These are phyloP conservation scores for Hirsutella rhossiliensis DNA, from an alignment of 2,329 filamentous ascomycete genomes.

Conservation along the genomic window DNA sequence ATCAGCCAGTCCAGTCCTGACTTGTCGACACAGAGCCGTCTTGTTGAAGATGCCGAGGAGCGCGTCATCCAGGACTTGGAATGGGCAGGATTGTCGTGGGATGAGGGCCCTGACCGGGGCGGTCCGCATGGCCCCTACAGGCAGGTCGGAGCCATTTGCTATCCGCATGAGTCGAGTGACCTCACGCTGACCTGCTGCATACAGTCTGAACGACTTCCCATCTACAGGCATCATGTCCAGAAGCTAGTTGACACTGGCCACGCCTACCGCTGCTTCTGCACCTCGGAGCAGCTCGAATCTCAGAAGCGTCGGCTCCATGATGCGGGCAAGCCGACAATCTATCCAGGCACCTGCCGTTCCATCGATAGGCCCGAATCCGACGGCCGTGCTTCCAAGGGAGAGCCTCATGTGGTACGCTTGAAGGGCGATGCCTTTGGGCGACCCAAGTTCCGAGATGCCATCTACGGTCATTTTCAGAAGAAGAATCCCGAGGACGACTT, in stretches of 20 bases:
- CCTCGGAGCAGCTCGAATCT: conserved; percentile 53
- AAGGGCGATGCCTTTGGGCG: conserved; percentile 43
- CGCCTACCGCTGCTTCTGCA: conserved; percentile 93
- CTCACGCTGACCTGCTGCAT: not conserved
- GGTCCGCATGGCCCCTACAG: conserved; percentile 78
- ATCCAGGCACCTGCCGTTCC: conserved; percentile 57
- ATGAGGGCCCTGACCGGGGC: conserved; percentile 79
- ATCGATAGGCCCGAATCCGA: conserved; percentile 57
- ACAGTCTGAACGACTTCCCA: conserved; percentile 63
- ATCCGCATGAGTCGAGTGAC: not conserved
- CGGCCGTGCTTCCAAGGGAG: conserved; percentile 53
- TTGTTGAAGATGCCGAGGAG: conserved; percentile 67
- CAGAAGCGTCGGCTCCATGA: conserved; percentile 53
- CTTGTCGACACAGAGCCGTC: conserved; percentile 49
- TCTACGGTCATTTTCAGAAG: conserved; percentile 60
- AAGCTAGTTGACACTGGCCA: conserved; percentile 56
- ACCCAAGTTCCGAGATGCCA: conserved; percentile 59
- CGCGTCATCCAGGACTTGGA: conserved; percentile 66
- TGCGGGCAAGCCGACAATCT: conserved; percentile 28
- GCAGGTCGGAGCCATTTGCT: conserved; percentile 43
- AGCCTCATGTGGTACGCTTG: conserved; percentile 68
- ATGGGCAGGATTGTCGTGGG: conserved; percentile 88
- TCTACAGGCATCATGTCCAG: conserved; percentile 62
- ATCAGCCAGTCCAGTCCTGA: not conserved
- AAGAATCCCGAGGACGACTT: conserved; percentile 59